phyloP scores from a whole-genome alignment of 2,329 filamentous ascomycete genomes.

The Drechslerella dactyloides region DNA sequence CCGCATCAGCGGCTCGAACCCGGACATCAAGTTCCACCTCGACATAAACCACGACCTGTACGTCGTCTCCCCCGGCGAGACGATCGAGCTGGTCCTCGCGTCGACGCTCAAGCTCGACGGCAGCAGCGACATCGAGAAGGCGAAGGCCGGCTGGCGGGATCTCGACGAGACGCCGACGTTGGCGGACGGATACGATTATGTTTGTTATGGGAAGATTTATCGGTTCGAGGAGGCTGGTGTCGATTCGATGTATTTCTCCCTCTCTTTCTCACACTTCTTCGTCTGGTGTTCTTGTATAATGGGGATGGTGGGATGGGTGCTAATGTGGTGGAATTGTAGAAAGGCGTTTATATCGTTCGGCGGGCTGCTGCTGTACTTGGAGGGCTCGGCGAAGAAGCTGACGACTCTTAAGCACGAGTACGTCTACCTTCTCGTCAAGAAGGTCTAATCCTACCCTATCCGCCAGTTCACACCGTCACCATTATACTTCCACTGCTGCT shows the following conservation, averaged over 20 bases:
- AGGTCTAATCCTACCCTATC: constrained; percentile 61
- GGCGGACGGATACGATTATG: constrained; percentile 84
- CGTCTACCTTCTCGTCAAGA: constrained; percentile 92
- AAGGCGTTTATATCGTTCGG: constrained; percentile 95
- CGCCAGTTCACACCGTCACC: no score
- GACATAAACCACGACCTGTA: constrained; percentile 96
- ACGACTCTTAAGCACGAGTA: constrained; percentile 90
- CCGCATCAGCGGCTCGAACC: constrained; percentile 77
- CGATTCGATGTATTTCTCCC: constrained; percentile 74
- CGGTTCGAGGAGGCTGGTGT: constrained; percentile 80
- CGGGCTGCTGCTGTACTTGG: constrained; percentile 84
- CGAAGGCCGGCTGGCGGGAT: constrained; percentile 75
- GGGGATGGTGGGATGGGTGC: neutral
- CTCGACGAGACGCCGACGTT: constrained; percentile 66
- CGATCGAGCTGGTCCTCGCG: constrained; percentile 79
- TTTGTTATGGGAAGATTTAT: constrained; percentile 87
- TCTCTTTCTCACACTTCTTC: neutral
- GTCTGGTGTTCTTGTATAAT: neutral
- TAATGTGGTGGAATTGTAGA: constrained; percentile 61
- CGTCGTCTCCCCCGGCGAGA: constrained; percentile 75
- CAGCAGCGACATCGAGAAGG: constrained; percentile 64
- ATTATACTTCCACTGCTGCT: no score
- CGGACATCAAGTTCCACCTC: constrained; percentile 78
- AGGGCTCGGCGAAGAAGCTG: constrained; percentile 95
- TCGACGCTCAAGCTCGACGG: constrained; percentile 88